Conservation (phyloP, 495 filamentous ascomycete genomes). For the Tuber umbilicatum region DNA sequence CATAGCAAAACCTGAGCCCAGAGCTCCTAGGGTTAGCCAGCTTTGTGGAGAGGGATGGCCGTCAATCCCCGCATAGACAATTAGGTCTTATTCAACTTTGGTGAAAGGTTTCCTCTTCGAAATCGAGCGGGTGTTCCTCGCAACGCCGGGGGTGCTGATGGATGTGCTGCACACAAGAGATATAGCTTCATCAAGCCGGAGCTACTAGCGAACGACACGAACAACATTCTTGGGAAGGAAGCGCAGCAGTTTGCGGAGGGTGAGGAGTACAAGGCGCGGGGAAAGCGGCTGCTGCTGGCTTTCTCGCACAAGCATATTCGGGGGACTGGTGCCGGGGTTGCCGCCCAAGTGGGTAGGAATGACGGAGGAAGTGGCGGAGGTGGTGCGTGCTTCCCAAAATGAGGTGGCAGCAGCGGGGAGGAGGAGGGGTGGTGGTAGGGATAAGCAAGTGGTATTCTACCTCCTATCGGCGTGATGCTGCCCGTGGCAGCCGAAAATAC, state of each 20-base stretch:
- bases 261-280: slow-evolving; percentile 73
- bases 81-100: too few species aligned
- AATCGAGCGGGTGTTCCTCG: slow-evolving; percentile 61
- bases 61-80: too few species aligned
- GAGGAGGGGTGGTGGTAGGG: too few species aligned
- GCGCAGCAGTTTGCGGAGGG: slow-evolving; percentile 80
- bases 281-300: slow-evolving; percentile 73
- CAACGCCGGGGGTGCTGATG: slow-evolving; percentile 57
- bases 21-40: too few species aligned
- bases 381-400: slow-evolving; percentile 33
- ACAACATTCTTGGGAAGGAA: slow-evolving; percentile 48
- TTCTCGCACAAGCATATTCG: slow-evolving; percentile 80
- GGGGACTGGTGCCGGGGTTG: slow-evolving; percentile 77
- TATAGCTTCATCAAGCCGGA: slow-evolving; percentile 73
- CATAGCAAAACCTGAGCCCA: too few species aligned
- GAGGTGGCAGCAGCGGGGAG: too few species aligned
- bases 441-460: too few species aligned
- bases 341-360: slow-evolving; percentile 57
- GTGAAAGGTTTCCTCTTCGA: too few species aligned
- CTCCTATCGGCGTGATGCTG: slow-evolving; percentile 52
- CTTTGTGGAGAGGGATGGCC: too few species aligned
- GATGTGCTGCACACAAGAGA: slow-evolving; percentile 57
- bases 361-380: slow-evolving; percentile 14
- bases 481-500: slow-evolving; percentile 45
- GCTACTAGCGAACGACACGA: slow-evolving; percentile 51